phyloP scores from a whole-genome alignment of 306 rosid species.

The Myrica gale region DNA sequence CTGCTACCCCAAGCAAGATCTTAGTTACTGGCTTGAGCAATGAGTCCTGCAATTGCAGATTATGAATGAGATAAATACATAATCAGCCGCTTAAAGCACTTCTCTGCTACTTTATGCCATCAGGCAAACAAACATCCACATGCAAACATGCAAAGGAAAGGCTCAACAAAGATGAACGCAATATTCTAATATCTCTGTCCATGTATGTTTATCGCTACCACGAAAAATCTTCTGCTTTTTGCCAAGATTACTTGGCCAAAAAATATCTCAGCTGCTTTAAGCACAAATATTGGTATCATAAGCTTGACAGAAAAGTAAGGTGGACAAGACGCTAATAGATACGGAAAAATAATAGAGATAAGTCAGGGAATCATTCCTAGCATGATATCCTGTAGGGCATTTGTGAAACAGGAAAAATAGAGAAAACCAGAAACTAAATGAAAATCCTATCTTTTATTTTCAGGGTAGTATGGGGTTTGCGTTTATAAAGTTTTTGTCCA shows the following conservation, averaged over 20 bases:
- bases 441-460: neutral
- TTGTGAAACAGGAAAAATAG: neutral
- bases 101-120: neutral
- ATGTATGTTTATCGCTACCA: neutral
- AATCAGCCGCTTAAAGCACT: neutral
- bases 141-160: neutral
- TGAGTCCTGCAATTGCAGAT: constrained; percentile 60
- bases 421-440: neutral
- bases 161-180: neutral
- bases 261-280: no score
- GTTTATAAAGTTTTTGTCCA: neutral
- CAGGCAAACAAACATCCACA: neutral
- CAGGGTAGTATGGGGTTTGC: neutral
- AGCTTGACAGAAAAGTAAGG: neutral
- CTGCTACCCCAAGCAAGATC: constrained; percentile 68
- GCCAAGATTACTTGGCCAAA: no score
- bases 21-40: constrained; percentile 67
- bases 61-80: constrained; percentile 3
- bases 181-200: neutral
- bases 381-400: neutral
- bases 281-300: neutral
- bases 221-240: neutral
- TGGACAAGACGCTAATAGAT: neutral
- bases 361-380: neutral
- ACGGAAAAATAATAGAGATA: neutral